A percentile compares a stretch with the other conserved stretches of the same genome.
Evolutionary conservation across 768 basidiomycete genomes (phyloP).

Genomic region (Antrodiella citrinella): DNA sequence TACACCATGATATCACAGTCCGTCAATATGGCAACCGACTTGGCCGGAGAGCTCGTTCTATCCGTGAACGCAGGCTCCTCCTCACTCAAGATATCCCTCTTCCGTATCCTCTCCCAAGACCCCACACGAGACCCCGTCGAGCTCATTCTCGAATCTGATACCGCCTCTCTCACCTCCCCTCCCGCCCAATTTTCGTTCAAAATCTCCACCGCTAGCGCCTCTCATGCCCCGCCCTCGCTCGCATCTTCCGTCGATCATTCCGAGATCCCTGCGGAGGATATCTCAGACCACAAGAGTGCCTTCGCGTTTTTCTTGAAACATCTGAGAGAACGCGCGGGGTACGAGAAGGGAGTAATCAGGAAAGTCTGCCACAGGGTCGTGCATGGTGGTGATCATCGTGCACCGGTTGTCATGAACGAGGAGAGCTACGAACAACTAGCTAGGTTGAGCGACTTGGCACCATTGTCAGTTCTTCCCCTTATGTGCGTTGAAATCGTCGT

Average conservation of each 20-base stretch:
- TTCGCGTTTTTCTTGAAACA: slow-evolving; percentile 52
- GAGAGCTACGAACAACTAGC: slow-evolving; percentile 68
- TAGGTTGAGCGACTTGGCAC: slow-evolving; percentile 71
- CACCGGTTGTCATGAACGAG: slow-evolving; percentile 60
- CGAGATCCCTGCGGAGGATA: slow-evolving; percentile 27
- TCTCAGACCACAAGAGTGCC: slow-evolving; percentile 53
- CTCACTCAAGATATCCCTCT: slow-evolving; percentile 79
- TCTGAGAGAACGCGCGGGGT: slow-evolving; percentile 32
- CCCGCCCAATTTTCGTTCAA: slow-evolving; percentile 43
- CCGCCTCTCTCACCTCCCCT: slow-evolving; percentile 51
- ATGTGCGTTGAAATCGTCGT: no score
- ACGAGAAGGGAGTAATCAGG: slow-evolving; percentile 36
- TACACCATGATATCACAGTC: background rate
- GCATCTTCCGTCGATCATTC: slow-evolving; percentile 17
- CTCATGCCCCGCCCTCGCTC: slow-evolving; percentile 13
- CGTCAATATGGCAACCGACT: background rate
- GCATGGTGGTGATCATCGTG: slow-evolving; percentile 75
- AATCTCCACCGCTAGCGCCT: no score
- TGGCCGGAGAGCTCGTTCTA: slow-evolving; percentile 37
- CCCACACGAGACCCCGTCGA: slow-evolving; percentile 27
- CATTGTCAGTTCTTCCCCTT: slow-evolving; percentile 43
- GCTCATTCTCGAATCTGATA: slow-evolving; percentile 42
- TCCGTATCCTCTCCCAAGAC: slow-evolving; percentile 27
- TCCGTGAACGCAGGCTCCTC: slow-evolving; percentile 79
- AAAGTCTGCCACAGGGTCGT: slow-evolving; percentile 76